These are phyloP conservation scores for Ustilago loliicola DNA, from an alignment of 1,284 basidiomycete species.

Conservation along the genomic window DNA sequence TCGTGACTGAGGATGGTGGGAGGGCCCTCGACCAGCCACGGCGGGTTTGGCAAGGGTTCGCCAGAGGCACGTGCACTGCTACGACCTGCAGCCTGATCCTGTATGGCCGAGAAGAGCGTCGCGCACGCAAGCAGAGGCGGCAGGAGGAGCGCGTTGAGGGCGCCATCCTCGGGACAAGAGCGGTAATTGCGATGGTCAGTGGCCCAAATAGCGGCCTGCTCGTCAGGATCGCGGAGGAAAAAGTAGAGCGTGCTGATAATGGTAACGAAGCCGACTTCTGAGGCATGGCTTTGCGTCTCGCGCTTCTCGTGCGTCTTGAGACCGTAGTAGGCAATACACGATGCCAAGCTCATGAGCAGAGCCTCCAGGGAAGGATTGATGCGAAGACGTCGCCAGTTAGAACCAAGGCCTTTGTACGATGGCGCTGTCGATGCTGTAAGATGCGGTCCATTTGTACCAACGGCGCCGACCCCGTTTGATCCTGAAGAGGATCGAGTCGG, in stretches of 20 bases:
- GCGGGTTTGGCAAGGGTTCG: constrained; percentile 47
- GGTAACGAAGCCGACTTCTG: constrained; percentile 54
- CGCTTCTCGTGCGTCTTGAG: constrained; percentile 37
- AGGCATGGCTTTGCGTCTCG: constrained; percentile 40
- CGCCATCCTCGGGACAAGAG: constrained; percentile 57
- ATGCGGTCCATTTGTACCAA: constrained; percentile 4
- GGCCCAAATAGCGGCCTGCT: constrained; percentile 60
- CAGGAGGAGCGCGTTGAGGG: constrained; percentile 56
- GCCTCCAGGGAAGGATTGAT: constrained; percentile 49
- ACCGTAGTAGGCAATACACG: constrained; percentile 38
- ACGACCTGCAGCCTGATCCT: constrained; percentile 48
- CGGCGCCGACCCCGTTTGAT: constrained; percentile 19
- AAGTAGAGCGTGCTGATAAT: constrained; percentile 52
- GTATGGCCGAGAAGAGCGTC: constrained; percentile 52
- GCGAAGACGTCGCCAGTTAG: constrained; percentile 28
- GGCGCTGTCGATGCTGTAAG: constrained; percentile 1
- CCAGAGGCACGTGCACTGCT: constrained; percentile 50
- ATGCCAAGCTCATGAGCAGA: constrained; percentile 37
- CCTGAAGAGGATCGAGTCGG: constrained; percentile 26
- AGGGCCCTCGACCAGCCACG: constrained; percentile 56
- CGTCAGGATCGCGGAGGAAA: constrained; percentile 42
- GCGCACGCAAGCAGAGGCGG: constrained; percentile 57
- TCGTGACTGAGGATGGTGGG: constrained; percentile 48
- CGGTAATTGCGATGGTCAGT: constrained; percentile 63
- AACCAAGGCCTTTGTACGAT: neutral